A percentile compares a stretch with the other conserved stretches of the same genome.
phyloP scores from a whole-genome alignment of 768 basidiomycete species.

The Russula emetica region DNA sequence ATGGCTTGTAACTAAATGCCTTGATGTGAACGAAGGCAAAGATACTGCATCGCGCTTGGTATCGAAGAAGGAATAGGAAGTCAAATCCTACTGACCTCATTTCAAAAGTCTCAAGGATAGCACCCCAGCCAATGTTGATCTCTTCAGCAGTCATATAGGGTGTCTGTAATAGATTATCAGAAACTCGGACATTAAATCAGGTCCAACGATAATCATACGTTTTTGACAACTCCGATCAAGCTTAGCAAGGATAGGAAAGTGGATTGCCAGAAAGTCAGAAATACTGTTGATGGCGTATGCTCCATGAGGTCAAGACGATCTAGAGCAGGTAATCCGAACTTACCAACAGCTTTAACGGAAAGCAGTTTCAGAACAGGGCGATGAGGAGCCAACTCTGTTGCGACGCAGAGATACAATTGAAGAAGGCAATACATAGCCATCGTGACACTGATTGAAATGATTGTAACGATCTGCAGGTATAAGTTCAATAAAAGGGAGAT shows the following conservation, averaged over 20 bases:
- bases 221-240: conserved; percentile 58
- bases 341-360: conserved; percentile 69
- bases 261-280: conserved; percentile 76
- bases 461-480: conserved; percentile 45
- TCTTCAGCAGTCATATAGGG: conserved; percentile 69
- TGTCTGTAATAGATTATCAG: conserved; percentile 38
- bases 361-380: conserved; percentile 65
- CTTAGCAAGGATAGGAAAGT: conserved; percentile 53
- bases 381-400: conserved; percentile 50
- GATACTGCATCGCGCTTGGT: conserved; percentile 39
- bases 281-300: conserved; percentile 40
- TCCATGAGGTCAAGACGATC: neutral
- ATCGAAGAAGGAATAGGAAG: neutral
- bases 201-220: conserved; percentile 40
- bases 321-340: conserved; percentile 26
- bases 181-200: conserved; percentile 12
- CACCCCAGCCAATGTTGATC: conserved; percentile 66
- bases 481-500: neutral
- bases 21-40: conserved; percentile 68
- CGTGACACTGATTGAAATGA: conserved; percentile 67
- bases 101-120: conserved; percentile 65
- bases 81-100: conserved; percentile 54
- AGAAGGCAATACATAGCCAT: conserved; percentile 76
- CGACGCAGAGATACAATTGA: conserved; percentile 61
- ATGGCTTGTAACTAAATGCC: conserved; percentile 68